Conservation (phyloP, 441 rosid genomes). For the Erodium moschatum region DNA sequence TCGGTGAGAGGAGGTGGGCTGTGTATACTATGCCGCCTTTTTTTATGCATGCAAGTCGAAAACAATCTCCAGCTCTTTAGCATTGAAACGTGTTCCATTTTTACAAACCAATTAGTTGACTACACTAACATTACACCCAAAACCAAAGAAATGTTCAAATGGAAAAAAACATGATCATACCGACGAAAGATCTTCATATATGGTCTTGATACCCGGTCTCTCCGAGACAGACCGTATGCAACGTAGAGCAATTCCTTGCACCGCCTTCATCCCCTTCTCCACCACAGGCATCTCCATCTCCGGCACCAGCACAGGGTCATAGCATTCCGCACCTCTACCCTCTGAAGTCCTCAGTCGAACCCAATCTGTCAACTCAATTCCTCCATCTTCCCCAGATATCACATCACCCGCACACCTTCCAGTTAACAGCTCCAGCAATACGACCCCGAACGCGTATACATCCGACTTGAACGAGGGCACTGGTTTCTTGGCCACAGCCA, state of each 20-base stretch:
- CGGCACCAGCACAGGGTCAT: constrained; percentile 49
- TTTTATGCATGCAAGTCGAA: not conserved
- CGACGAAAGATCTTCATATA: constrained; percentile 94
- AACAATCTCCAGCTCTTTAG: not conserved
- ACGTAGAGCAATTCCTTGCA: constrained; percentile 67
- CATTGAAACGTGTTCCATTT: constrained; percentile 18
- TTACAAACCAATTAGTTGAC: constrained; percentile 25
- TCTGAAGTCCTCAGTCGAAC: constrained; percentile 61
- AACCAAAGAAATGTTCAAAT: not conserved
- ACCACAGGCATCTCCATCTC: constrained; percentile 46
- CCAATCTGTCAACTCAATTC: constrained; percentile 85
- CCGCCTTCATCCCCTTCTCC: constrained; percentile 89
- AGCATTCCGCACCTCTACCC: constrained; percentile 60
- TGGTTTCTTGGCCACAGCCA: constrained; percentile 84
- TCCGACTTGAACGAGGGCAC: constrained; percentile 88
- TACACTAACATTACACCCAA: constrained; percentile 12
- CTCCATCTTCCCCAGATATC: constrained; percentile 67
- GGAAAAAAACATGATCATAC: constrained; percentile 23
- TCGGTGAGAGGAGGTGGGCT: too few species aligned
- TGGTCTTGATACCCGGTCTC: constrained; percentile 91
- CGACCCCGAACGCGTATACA: constrained; percentile 87
- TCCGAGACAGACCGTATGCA: constrained; percentile 74
- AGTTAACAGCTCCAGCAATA: constrained; percentile 64
- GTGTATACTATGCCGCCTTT: too few species aligned
- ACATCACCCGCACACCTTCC: constrained; percentile 96